These are phyloP conservation scores for Cryoendolithus antarcticus DNA, from an alignment of 2,329 filamentous ascomycete genomes.

Conservation along the genomic window DNA sequence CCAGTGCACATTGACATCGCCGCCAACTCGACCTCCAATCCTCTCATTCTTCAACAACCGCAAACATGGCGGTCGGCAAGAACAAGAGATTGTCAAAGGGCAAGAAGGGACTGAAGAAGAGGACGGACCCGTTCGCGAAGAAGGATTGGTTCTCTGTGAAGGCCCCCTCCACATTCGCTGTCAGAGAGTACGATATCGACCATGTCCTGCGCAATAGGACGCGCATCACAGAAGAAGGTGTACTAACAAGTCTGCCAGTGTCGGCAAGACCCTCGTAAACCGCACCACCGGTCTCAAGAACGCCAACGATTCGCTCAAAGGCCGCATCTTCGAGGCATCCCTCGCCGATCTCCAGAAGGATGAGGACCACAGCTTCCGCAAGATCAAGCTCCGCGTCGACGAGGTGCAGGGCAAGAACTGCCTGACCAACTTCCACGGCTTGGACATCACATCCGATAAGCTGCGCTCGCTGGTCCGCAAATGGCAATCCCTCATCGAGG, in stretches of 20 bases:
- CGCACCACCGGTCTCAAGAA: slow-evolving; percentile 99
- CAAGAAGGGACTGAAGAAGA: slow-evolving; percentile 99
- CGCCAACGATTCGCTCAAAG: slow-evolving; percentile 98
- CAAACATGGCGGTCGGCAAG: slow-evolving; percentile 68
- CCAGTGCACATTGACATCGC: slow-evolving; percentile 1
- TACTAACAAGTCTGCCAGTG: slow-evolving; percentile 48
- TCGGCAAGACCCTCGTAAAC: slow-evolving; percentile 99
- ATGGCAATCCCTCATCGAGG: slow-evolving; percentile 99
- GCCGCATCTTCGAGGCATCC: slow-evolving; percentile 96
- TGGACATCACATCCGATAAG: slow-evolving; percentile 99
- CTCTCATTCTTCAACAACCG: slow-evolving; percentile 10
- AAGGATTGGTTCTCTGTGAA: slow-evolving; percentile 99
- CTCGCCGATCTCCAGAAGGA: slow-evolving; percentile 99
- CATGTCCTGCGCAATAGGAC: slow-evolving; percentile 10
- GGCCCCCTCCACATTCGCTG: slow-evolving; percentile 91
- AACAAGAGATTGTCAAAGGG: slow-evolving; percentile 99
- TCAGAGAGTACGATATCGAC: slow-evolving; percentile 69
- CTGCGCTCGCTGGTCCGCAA: slow-evolving; percentile 97
- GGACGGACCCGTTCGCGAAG: slow-evolving; percentile 91
- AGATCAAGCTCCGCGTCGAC: slow-evolving; percentile 96
- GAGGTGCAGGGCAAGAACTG: slow-evolving; percentile 99
- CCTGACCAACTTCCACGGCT: slow-evolving; percentile 99
- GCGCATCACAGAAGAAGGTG: slow-evolving; percentile 4
- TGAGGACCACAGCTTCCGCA: slow-evolving; percentile 99
- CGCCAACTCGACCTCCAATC: slow-evolving; percentile 6